phyloP scores from a whole-genome alignment of 805 yeast species.

The Starmerella apicola region DNA sequence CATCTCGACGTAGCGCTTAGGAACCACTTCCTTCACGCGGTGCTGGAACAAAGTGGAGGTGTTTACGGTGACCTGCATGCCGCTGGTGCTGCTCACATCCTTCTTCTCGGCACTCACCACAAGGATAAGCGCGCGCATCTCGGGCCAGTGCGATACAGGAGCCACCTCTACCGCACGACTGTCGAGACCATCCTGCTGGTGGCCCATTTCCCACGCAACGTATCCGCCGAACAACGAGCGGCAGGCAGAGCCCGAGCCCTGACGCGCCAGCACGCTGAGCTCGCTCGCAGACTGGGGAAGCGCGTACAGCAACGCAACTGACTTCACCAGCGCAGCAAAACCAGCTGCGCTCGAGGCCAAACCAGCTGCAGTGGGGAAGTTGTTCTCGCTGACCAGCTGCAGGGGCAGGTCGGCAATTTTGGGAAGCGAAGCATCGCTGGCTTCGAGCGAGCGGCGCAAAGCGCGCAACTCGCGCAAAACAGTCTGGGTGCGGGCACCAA shows the following conservation, averaged over 20 bases:
- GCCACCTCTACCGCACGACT: constrained; percentile 91
- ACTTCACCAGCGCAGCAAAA: constrained; percentile 84
- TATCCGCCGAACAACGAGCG: constrained; percentile 94
- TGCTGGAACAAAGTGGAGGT: constrained; percentile 78
- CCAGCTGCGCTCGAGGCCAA: constrained; percentile 98
- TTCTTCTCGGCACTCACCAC: constrained; percentile 90
- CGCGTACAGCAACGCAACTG: constrained; percentile 74
- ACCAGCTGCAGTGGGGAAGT: constrained; percentile 99
- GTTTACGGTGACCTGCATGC: constrained; percentile 90
- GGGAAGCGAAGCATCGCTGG: constrained; percentile 41
- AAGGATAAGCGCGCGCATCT: constrained; percentile 78
- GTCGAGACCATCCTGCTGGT: constrained; percentile 62
- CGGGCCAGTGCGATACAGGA: constrained; percentile 76
- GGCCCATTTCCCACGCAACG: constrained; percentile 99
- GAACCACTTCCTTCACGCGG: constrained; percentile 74
- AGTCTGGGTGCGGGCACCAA: constrained; percentile 42
- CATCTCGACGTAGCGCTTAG: constrained; percentile 74
- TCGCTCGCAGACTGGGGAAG: constrained; percentile 79
- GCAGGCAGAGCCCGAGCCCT: constrained; percentile 98
- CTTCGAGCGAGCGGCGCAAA: constrained; percentile 53
- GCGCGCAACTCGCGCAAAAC: constrained; percentile 65
- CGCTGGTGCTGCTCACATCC: constrained; percentile 87
- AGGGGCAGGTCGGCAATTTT: constrained; percentile 39
- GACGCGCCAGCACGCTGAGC: constrained; percentile 85
- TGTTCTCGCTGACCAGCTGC: constrained; percentile 82